Evolutionary conservation across 2,329 filamentous ascomycete genomes (phyloP).

Genomic region (Colletotrichum paranaense): DNA sequence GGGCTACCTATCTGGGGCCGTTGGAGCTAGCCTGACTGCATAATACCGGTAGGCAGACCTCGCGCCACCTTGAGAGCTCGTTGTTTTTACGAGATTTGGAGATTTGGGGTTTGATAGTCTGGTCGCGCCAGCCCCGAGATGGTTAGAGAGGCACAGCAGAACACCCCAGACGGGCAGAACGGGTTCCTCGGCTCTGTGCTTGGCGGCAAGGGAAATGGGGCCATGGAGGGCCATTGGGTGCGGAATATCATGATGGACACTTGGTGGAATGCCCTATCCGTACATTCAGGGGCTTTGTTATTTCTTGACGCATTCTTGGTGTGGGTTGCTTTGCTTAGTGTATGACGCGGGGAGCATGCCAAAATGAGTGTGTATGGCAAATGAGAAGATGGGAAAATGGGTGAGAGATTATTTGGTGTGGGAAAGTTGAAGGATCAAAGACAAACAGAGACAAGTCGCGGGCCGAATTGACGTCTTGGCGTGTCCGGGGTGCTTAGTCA

Average conservation of each 20-base stretch:
- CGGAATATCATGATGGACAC: background rate
- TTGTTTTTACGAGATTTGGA: background rate
- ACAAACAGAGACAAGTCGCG: background rate
- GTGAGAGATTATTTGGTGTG: background rate
- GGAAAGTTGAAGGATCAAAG: background rate
- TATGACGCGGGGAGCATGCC: background rate
- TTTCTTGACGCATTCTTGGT: background rate
- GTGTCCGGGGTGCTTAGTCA: background rate
- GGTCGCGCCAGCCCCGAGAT: constrained; percentile 12
- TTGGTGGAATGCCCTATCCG: background rate
- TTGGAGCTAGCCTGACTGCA: constrained; percentile 3
- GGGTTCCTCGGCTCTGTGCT: background rate
- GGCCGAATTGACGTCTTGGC: background rate
- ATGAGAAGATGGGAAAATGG: too few species aligned
- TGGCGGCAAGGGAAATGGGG: background rate
- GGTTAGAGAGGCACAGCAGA: constrained; percentile 14
- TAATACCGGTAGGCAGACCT: background rate
- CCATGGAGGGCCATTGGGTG: background rate
- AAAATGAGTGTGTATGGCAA: background rate
- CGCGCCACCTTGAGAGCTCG: constrained; percentile 1
- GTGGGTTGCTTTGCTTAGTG: background rate
- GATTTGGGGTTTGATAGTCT: constrained; percentile 1
- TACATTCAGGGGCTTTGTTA: background rate
- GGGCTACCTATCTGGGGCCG: constrained; percentile 5
- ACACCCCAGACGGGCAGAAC: background rate